These are phyloP conservation scores for Metarhizium sp. DNA, from an alignment of 2,329 filamentous ascomycete genomes.

Conservation along the genomic window DNA sequence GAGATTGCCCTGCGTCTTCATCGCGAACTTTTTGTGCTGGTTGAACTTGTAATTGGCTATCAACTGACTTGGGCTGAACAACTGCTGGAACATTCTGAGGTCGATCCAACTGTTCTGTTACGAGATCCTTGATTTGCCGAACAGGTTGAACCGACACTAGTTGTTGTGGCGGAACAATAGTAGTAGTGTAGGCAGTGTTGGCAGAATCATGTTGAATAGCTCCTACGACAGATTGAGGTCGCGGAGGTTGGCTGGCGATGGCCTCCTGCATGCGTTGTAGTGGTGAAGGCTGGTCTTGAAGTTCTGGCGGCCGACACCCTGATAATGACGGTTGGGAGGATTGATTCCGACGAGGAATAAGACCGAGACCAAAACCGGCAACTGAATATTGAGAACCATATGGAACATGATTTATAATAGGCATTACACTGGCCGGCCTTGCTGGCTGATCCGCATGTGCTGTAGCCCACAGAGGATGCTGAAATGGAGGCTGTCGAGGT, in stretches of 20 bases:
- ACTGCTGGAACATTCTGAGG: too few relatives aligned
- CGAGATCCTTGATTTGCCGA: too few relatives aligned
- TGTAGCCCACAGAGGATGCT: constrained; percentile 3
- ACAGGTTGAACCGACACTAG: too few relatives aligned
- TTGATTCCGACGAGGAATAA: too few relatives aligned
- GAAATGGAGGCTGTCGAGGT: background rate
- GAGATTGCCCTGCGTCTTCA: too few relatives aligned
- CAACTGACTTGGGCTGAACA: too few relatives aligned
- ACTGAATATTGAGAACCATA: background rate
- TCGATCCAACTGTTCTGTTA: too few relatives aligned
- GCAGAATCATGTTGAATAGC: background rate
- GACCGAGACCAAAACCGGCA: background rate
- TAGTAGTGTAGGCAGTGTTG: background rate
- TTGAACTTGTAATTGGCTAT: too few relatives aligned
- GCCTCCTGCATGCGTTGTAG: background rate
- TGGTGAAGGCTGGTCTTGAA: background rate
- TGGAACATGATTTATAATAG: background rate
- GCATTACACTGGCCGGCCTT: constrained; percentile 8
- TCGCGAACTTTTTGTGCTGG: too few relatives aligned
- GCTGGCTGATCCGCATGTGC: background rate
- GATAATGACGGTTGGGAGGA: background rate
- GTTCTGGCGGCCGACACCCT: background rate
- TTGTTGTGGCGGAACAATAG: background rate
- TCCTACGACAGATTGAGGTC: background rate
- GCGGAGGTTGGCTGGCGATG: background rate